Evolutionary conservation across 2,329 filamentous ascomycete genomes (phyloP), one percentile per base, ranked within the genome.

Genomic region (Verticillium klebahnii): DNA sequence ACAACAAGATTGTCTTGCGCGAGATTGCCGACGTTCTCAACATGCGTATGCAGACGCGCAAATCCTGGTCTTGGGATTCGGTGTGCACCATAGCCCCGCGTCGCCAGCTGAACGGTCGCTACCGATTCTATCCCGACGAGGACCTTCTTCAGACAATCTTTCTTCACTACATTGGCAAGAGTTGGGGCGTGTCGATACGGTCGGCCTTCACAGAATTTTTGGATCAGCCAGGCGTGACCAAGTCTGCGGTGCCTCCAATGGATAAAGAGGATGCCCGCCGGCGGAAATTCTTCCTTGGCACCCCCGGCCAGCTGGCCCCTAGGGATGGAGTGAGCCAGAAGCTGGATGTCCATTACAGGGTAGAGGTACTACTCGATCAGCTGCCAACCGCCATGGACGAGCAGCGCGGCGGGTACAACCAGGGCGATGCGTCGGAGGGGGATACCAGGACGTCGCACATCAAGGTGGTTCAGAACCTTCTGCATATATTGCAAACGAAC

Each of bases 401-500:
- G 59, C 72, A 74, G 8, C 69, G 72, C 6, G 74, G 71, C 5
- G 70, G 72, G 32, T 79, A 79, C 61, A 77, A 62, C 15, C 63
- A 64, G 7, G 60, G 79, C 45, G 77, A 78, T n/a, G 70, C 74
- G 25, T 61, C 71, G 31, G 68, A 71, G 15, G 66, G 68, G 1
- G 69, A 76, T n/a, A 69, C 67, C 5, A 69, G 69, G 12, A 80
- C 78, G 65, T 79, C 74, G 17, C 76, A 78, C 3, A 68, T 82
- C 14, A 74, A 77, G 9, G 80, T 80, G 2, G 86, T 85, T 57
- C 85, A 88, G 66, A 78, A 78, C 3, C 77, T 88, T 19, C 75
- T 88, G 5, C 85, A 86, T 64, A 73, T 85, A 2, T 68, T 86
- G 6, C 79, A 84, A 32, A 80, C 84, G 8, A 84, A 87, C 66